Percentiles rank a stretch among this genome's conserved stretches.
Conservation (phyloP, 768 basidiomycete genomes). For the Scleroderma citrinum region DNA sequence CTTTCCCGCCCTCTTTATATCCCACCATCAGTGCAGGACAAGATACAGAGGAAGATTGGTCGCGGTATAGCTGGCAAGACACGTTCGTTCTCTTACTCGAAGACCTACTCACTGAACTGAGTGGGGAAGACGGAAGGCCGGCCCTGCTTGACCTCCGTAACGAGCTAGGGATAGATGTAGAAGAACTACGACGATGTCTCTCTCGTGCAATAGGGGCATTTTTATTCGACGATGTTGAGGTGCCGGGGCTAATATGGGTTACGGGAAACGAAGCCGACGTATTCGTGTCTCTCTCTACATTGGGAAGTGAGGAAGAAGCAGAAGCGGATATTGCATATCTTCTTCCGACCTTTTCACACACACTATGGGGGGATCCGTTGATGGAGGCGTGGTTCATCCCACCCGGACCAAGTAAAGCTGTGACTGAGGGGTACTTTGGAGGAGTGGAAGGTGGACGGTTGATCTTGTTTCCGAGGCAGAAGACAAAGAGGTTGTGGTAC, state of each 20-base stretch:
- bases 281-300: slow-evolving; percentile 37
- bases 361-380: slow-evolving; percentile 74
- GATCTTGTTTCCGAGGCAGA: slow-evolving; percentile 58
- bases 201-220: slow-evolving; percentile 69
- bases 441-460: slow-evolving; percentile 38
- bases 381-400: slow-evolving; percentile 60
- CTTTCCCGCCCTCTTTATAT: slow-evolving; percentile 11
- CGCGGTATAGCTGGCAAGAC: slow-evolving; percentile 66
- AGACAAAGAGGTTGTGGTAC: slow-evolving; percentile 76
- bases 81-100: slow-evolving; percentile 61
- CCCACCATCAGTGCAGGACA: slow-evolving; percentile 3
- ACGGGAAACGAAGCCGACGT: slow-evolving; percentile 56
- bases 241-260: slow-evolving; percentile 61
- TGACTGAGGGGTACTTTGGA: slow-evolving; percentile 55
- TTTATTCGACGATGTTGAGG: slow-evolving; percentile 73
- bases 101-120: slow-evolving; percentile 42
- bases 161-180: slow-evolving; percentile 24
- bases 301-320: slow-evolving; percentile 7
- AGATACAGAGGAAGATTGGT: slow-evolving; percentile 19
- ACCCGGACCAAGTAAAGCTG: slow-evolving; percentile 39
- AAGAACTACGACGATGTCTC: slow-evolving; percentile 43
- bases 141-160: slow-evolving; percentile 4
- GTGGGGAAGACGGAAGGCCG: slow-evolving; percentile 16
- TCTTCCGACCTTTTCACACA: slow-evolving; percentile 41
- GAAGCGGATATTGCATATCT: slow-evolving; percentile 28